Evolutionary conservation across 2,329 filamentous ascomycete genomes (phyloP).

Genomic region (Colletotrichum destructivum): DNA sequence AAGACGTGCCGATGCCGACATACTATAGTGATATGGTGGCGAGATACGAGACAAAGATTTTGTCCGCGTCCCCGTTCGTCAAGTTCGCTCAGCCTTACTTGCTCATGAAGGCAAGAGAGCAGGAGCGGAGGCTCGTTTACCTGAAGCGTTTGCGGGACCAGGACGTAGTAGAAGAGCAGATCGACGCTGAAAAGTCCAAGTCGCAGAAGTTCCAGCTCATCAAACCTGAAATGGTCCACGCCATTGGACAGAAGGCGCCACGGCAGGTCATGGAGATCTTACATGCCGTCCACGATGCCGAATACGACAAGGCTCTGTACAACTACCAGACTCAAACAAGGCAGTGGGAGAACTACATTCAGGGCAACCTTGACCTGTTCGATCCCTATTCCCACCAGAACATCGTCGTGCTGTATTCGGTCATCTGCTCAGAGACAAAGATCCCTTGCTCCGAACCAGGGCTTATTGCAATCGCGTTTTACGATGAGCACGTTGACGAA

Average conservation of each 20-base stretch:
- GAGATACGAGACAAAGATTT: constrained; percentile 91
- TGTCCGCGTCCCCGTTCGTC: constrained; percentile 96
- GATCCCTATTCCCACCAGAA: constrained; percentile 97
- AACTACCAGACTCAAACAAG: constrained; percentile 95
- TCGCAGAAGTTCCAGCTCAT: constrained; percentile 89
- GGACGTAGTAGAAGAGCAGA: constrained; percentile 70
- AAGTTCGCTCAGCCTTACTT: constrained; percentile 95
- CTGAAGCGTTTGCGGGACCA: constrained; percentile 88
- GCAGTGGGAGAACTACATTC: constrained; percentile 96
- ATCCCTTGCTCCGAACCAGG: constrained; percentile 94
- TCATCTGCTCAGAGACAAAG: constrained; percentile 93
- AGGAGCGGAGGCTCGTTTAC: constrained; percentile 87
- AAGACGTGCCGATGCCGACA: constrained; percentile 87
- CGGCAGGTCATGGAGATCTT: constrained; percentile 93
- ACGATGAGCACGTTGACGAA: constrained; percentile 84
- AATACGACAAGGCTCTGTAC: constrained; percentile 95
- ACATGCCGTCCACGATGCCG: constrained; percentile 94
- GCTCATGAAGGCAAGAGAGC: constrained; percentile 90
- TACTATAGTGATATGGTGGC: constrained; percentile 97
- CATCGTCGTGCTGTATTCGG: constrained; percentile 93
- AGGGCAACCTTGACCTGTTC: constrained; percentile 89
- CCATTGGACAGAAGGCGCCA: constrained; percentile 83
- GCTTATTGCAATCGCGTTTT: constrained; percentile 91
- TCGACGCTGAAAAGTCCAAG: constrained; percentile 73
- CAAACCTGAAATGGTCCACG: constrained; percentile 94